Evolutionary conservation across 768 basidiomycete species (phyloP).

Genomic region (Suillus lakei): DNA sequence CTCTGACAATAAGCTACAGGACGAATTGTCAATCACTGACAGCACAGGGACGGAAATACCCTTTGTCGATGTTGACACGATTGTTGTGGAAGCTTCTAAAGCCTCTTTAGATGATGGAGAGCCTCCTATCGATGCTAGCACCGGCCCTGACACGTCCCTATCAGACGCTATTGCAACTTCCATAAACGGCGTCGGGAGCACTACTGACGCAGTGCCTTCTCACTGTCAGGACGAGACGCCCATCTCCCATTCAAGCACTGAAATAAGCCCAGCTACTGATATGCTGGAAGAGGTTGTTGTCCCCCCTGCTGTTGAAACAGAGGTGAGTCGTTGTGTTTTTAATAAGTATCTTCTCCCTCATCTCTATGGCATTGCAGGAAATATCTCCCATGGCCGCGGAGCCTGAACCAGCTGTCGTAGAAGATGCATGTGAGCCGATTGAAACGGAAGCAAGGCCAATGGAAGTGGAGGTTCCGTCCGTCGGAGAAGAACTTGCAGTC

Average conservation of each 20-base stretch:
- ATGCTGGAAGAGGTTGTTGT: not conserved
- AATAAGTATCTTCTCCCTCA: not conserved
- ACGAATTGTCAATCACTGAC: not conserved
- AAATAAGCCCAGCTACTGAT: not conserved
- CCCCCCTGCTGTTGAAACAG: not conserved
- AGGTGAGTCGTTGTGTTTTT: not conserved
- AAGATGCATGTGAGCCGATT: slow-evolving; percentile 5
- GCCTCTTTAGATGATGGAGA: not conserved
- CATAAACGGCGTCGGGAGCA: slow-evolving; percentile 11
- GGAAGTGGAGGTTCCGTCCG: slow-evolving; percentile 2
- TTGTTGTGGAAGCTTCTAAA: not conserved
- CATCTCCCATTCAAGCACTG: not conserved
- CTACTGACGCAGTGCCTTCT: slow-evolving; percentile 5
- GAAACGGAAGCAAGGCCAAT: not conserved
- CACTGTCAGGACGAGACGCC: slow-evolving; percentile 3
- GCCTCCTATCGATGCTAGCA: slow-evolving; percentile 3
- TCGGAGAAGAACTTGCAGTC: not conserved
- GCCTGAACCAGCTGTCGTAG: not conserved
- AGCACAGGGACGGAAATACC: not conserved
- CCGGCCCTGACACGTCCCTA: not conserved
- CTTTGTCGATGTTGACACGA: not conserved
- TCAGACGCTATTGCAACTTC: slow-evolving; percentile 6
- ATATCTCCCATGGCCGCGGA: not conserved
- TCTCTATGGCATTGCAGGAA: not conserved
- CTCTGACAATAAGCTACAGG: slow-evolving; percentile 3